Evolutionary conservation across 345 rosid species (phyloP), one percentile per base, ranked within the genome.

Genomic region (Anacardium occidentale): DNA sequence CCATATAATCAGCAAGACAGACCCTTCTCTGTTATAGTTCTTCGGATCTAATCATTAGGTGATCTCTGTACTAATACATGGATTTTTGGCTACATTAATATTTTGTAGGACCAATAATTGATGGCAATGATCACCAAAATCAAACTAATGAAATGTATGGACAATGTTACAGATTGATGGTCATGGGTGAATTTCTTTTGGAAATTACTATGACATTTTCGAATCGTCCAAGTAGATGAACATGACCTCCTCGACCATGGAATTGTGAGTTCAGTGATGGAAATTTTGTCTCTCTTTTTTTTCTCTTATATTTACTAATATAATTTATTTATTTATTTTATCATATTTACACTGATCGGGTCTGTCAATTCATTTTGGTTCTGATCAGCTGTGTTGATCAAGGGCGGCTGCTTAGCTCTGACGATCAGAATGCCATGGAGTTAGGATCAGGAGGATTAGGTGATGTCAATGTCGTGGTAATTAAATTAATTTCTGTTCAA

Each of bases 391-490:
- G 2, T 40, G 42, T 40, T 18, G 65, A 58, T 50, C 53, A 50
- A 73, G 74, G 58, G 12, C 8, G 58, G 12, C 8, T 25, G 22
- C 63, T 50, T 1, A 15, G 22, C 24, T 51, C 65, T 52, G 68
- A 12, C 62, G 76, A 61, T 40, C 68, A 66, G n/a, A 69, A 24
- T 57, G 64, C 17, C 12, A 62, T 53, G 74, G 29, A 64, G 42
- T 67, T 71, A 62, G 78, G 80, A 76, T 77, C 77, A 47, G 54
- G 45, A 37, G 42, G 8, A 37, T 37, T 37, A 53, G 44, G 17
- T 34, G 67, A 70, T 1, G 13, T 40, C 4, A 47, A 69, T 70
- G 18, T 59, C 7, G 62, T 54, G 70, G 77, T 80, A 80, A 24
- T 10, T 37, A 7, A 37, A 69, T 37, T 9, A 37, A 37, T 5